These are phyloP conservation scores for Lignosus rhinocerotis DNA, from an alignment of 1,284 basidiomycete species.

Conservation along the genomic window DNA sequence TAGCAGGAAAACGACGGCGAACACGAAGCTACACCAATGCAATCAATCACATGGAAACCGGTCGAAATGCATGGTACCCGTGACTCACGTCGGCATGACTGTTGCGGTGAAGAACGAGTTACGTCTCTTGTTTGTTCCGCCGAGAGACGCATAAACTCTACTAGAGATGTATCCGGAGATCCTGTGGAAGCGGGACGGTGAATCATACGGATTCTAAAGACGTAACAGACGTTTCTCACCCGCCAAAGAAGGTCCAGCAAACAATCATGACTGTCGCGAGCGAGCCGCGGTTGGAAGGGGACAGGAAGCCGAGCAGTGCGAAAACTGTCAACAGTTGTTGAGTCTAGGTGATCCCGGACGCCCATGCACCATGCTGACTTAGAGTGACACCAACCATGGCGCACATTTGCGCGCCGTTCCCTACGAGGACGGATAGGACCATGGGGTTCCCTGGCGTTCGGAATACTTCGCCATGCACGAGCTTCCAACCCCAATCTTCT, in stretches of 20 bases:
- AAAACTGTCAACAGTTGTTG: conserved; percentile 59
- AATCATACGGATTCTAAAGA: neutral
- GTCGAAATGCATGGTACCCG: neutral
- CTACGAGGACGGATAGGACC: conserved; percentile 82
- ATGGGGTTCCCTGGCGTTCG: conserved; percentile 80
- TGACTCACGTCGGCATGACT: conserved; percentile 78
- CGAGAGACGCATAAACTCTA: conserved; percentile 81
- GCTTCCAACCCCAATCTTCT: conserved; percentile 98
- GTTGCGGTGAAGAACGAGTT: conserved; percentile 89
- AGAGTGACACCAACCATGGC: conserved; percentile 91
- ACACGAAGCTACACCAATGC: conserved; percentile 59
- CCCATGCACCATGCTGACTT: conserved; percentile 41
- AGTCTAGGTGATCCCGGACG: neutral
- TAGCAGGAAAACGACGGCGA: conserved; percentile 81
- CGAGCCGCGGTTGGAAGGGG: conserved; percentile 93
- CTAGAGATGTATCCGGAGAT: conserved; percentile 91
- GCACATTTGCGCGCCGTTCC: conserved; percentile 89
- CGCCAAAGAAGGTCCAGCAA: conserved; percentile 92
- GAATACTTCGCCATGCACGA: conserved; percentile 96
- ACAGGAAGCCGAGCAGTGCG: conserved; percentile 95
- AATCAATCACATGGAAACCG: neutral
- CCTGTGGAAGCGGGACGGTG: conserved; percentile 38
- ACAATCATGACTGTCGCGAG: conserved; percentile 97
- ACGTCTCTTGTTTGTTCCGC: conserved; percentile 79
- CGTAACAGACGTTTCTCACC: conserved; percentile 41